phyloP scores from a whole-genome alignment of 2,329 filamentous ascomycete species.

The Beauveria brongniartii region DNA sequence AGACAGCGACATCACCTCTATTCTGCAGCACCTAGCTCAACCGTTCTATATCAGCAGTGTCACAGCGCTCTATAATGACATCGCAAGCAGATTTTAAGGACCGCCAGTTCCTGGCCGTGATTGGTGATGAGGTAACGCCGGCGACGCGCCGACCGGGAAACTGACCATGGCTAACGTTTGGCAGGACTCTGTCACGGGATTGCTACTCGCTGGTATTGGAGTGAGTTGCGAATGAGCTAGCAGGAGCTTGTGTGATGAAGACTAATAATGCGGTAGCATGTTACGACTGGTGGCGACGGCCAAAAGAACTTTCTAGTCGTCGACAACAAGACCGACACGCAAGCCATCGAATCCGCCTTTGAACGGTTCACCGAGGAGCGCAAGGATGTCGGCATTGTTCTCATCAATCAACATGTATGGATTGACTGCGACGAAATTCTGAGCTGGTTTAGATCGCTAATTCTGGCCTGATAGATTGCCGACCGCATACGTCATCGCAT shows the following conservation, averaged over 20 bases:
- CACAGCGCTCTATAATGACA: constrained; percentile 31
- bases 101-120: constrained; percentile 92
- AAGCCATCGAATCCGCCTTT: constrained; percentile 83
- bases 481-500: constrained; percentile 87
- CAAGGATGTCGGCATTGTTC: constrained; percentile 92
- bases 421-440: too few species aligned
- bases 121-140: constrained; percentile 75
- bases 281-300: constrained; percentile 77
- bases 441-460: background rate
- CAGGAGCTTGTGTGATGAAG: background rate
- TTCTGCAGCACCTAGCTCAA: background rate
- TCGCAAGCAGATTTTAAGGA: constrained; percentile 62
- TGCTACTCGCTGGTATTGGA: constrained; percentile 90
- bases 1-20: background rate
- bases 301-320: constrained; percentile 99
- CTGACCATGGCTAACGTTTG: constrained; percentile 16
- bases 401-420: constrained; percentile 95
- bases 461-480: constrained; percentile 56
- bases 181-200: constrained; percentile 90
- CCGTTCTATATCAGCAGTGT: background rate
- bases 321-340: constrained; percentile 83
- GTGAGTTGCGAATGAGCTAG: constrained; percentile 40
- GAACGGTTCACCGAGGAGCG: constrained; percentile 79
- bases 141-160: background rate
- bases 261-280: constrained; percentile 54